phyloP scores from a whole-genome alignment of 108 stramenopile species.

The Fistulifera solaris region DNA sequence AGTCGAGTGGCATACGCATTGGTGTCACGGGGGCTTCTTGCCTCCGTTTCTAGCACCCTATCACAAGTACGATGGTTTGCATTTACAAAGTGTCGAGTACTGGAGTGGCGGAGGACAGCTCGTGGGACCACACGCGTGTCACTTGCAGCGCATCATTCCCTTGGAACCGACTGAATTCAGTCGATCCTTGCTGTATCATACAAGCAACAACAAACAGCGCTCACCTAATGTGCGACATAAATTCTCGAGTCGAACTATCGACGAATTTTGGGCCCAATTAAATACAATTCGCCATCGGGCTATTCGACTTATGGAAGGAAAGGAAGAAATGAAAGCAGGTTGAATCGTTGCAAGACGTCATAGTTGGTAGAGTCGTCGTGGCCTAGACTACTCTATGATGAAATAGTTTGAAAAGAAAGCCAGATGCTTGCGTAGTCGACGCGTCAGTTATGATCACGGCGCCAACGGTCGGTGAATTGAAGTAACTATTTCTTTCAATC shows the following conservation, averaged over 20 bases:
- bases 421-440: too few relatives aligned
- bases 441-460: too few relatives aligned
- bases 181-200: slow-evolving; percentile 66
- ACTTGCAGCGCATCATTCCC: slow-evolving; percentile 64
- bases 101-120: slow-evolving; percentile 68
- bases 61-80: slow-evolving; percentile 46
- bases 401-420: too few relatives aligned
- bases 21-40: slow-evolving; percentile 56
- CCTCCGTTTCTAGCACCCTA: slow-evolving; percentile 58
- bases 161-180: slow-evolving; percentile 68
- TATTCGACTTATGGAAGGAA: slow-evolving; percentile 8
- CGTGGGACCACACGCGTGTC: slow-evolving; percentile 51
- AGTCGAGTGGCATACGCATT: slow-evolving; percentile 31
- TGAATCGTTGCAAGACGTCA: too few relatives aligned
- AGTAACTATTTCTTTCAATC: too few relatives aligned
- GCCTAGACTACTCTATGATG: too few relatives aligned
- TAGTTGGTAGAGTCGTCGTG: too few relatives aligned
- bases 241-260: slow-evolving; percentile 35
- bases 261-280: slow-evolving; percentile 66
- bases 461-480: too few relatives aligned
- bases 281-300: slow-evolving; percentile 56
- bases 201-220: slow-evolving; percentile 73
- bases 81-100: slow-evolving; percentile 60
- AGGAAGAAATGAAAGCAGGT: too few relatives aligned
- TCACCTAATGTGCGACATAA: slow-evolving; percentile 20